Base-by-base conservation (phyloP, 768 basidiomycete genomes). In the Lactarius sanguifluus region DNA sequence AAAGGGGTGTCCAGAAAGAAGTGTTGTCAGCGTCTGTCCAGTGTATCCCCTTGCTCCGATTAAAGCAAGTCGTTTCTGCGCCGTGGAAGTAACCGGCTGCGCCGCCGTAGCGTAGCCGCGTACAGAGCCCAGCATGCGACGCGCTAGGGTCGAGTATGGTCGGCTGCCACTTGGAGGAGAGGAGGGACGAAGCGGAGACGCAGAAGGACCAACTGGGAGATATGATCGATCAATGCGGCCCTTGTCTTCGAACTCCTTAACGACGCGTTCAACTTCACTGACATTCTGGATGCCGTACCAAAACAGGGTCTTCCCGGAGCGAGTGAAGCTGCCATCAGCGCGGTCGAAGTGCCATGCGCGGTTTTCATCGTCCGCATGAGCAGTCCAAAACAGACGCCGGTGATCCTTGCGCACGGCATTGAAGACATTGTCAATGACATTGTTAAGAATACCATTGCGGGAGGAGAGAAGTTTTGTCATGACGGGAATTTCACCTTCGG, bases 341-440 rank as follows among this genome's bases (percentile, higher is more conserved):
- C 95, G 88, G 81, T 99, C 96, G 73, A 98, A 99, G 79, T 99
- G 96, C 97, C 97, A 99, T 4, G 90, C 85, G 47, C 96, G 87
- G 78, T 97, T 96, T 79, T 98, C 96, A 75, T 98, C 96, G 70
- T 98, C 95, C 5, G 89, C 89, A 71, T 90, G 91, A 0, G 94
- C 90, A n/a, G 96, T 98, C 97, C 97, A 98, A 83, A 99, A 97
- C 47, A 99, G 84, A 65, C 86, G 85, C 69, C 88, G 86, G 78
- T 98, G 91, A 75, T 98, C 94, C 81, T 94, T 96, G 79, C 89
- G 91, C 82, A 99, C 87, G n/a, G 94, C 87, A 73, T 86, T 91
- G 82, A 96, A 99, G 45, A 99, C 95, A 73, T 98, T 99, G 80
- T 99, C 97, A 69, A 95, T 82, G 67, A 98, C 95, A 69, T 85